These are phyloP conservation scores for Synchytrium microbalum DNA, from an alignment of 371 early-diverging fungal genomes.

Conservation along the genomic window DNA sequence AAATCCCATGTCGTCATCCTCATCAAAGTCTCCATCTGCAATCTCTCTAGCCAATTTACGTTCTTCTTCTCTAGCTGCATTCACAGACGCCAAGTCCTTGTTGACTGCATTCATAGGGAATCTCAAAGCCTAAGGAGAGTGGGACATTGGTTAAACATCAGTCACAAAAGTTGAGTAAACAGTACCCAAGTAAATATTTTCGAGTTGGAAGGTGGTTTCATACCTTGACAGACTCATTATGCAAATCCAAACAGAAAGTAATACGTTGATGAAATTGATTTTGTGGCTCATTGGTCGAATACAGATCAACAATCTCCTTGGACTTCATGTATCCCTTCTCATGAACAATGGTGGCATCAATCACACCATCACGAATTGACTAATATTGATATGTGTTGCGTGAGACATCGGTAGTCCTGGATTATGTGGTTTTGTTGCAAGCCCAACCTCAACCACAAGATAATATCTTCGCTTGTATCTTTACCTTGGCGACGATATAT, in stretches of 20 bases:
- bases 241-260: conserved; percentile 87
- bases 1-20: conserved; percentile 37
- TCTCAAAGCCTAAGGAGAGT: conserved; percentile 96
- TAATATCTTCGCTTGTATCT: conserved; percentile 6
- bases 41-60: conserved; percentile 86
- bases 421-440: neutral
- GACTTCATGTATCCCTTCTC: conserved; percentile 86
- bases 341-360: conserved; percentile 92
- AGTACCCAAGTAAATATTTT: neutral
- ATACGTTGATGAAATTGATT: conserved; percentile 90
- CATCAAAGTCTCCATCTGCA: conserved; percentile 77
- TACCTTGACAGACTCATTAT: conserved; percentile 90
- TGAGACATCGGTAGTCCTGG: no score
- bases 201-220: neutral
- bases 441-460: neutral
- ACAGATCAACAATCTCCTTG: conserved; percentile 87
- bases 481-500: conserved; percentile 94
- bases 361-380: conserved; percentile 97
- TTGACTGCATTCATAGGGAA: conserved; percentile 79
- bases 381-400: no score
- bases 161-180: neutral
- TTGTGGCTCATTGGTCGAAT: conserved; percentile 93
- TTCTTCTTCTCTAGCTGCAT: conserved; percentile 83
- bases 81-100: conserved; percentile 75
- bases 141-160: conserved; percentile 13